These are phyloP conservation scores for Brassica hybrid DNA, from an alignment of 441 rosid species.

Conservation along the genomic window DNA sequence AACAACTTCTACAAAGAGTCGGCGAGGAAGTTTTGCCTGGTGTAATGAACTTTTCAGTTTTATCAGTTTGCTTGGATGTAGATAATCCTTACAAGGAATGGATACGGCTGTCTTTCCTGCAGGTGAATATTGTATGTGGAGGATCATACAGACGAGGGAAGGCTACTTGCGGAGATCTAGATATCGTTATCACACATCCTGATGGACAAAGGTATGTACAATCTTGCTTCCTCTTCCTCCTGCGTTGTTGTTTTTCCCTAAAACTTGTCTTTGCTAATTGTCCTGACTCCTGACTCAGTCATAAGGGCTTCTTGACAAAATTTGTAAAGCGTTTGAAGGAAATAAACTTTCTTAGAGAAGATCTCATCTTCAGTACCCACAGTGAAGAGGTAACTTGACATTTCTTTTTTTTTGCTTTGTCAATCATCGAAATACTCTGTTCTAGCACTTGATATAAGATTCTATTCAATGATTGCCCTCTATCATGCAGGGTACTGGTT, in stretches of 20 bases:
- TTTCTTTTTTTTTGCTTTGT: conserved; percentile 5
- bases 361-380: conserved; percentile 79
- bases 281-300: conserved; percentile 48
- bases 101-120: conserved; percentile 26
- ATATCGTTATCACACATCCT: conserved; percentile 84
- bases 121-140: conserved; percentile 84
- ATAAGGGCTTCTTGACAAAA: conserved; percentile 79
- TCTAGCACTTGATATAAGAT: no score
- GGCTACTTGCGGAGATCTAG: conserved; percentile 91
- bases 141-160: conserved; percentile 98
- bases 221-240: conserved; percentile 1
- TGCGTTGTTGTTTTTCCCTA: background rate
- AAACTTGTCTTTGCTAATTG: conserved; percentile 5
- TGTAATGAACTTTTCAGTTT: conserved; percentile 51
- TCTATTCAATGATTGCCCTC: background rate
- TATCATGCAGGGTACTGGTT: conserved; percentile 68
- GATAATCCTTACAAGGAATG: conserved; percentile 3
- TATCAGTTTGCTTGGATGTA: background rate
- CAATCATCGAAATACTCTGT: no score
- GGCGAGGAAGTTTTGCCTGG: conserved; percentile 82
- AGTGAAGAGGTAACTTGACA: conserved; percentile 76
- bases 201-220: conserved; percentile 76
- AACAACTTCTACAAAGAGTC: conserved; percentile 69
- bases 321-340: conserved; percentile 78
- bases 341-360: conserved; percentile 78